A percentile compares a stretch with the other conserved stretches of the same genome.
phyloP scores from a whole-genome alignment of 1,284 basidiomycete species.

The Melampsora americana region DNA sequence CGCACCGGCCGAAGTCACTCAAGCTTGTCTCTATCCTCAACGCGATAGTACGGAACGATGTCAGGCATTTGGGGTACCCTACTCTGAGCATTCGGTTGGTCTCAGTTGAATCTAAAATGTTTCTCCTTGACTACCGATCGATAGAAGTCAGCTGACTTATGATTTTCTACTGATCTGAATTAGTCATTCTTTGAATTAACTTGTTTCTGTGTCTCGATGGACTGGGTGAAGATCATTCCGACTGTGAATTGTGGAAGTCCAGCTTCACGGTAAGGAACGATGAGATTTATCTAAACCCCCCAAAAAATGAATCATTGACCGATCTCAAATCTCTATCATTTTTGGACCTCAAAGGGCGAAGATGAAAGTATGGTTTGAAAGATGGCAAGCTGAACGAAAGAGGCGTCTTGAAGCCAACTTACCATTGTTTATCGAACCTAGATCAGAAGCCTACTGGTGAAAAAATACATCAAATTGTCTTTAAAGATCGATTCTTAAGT shows the following conservation, averaged over 20 bases:
- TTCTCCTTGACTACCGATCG: not conserved
- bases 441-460: not conserved
- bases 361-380: conserved; percentile 34
- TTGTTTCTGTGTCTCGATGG: conserved; percentile 37
- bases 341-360: conserved; percentile 6
- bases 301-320: not conserved
- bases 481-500: no score
- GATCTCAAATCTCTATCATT: not conserved
- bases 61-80: conserved; percentile 32
- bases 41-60: conserved; percentile 1
- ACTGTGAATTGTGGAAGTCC: conserved; percentile 35
- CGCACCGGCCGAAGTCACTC: not conserved
- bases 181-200: conserved; percentile 43
- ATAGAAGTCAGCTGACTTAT: not conserved
- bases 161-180: not conserved
- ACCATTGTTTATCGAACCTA: not conserved
- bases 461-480: not conserved
- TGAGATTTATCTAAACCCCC: not conserved
- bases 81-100: conserved; percentile 41
- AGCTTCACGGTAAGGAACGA: conserved; percentile 12
- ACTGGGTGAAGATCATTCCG: conserved; percentile 40
- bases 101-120: not conserved
- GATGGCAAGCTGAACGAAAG: conserved; percentile 32
- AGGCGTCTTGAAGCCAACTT: conserved; percentile 5
- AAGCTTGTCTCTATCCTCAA: conserved; percentile 11